Conservation (phyloP, 306 rosid genomes). For the Trifolium dubium region DNA sequence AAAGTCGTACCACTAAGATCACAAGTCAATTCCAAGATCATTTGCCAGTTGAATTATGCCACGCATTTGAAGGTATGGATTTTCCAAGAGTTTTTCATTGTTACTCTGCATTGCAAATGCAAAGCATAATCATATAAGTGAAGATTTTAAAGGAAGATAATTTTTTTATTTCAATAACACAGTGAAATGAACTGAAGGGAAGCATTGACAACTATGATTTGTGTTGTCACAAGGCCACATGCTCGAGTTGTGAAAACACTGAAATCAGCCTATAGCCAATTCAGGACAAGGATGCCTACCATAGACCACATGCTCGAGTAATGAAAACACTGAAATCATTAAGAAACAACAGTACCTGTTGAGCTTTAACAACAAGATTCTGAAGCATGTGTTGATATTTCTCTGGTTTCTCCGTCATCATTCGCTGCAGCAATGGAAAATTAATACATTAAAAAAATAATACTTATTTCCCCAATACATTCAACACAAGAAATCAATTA, state of each 20-base stretch:
- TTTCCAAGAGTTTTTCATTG: constrained; percentile 96
- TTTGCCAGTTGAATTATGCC: constrained; percentile 96
- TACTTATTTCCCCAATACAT: constrained; percentile 19
- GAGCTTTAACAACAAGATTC: constrained; percentile 92
- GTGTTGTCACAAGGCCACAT: background rate
- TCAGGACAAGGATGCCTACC: no score
- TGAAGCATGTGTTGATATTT: constrained; percentile 96
- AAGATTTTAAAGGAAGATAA: constrained; percentile 25
- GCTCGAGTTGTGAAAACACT: background rate
- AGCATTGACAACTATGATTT: background rate
- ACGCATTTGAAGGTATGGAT: constrained; percentile 99
- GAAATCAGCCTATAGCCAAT: background rate
- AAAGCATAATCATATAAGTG: constrained; percentile 41
- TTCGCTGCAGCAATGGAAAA: constrained; percentile 66
- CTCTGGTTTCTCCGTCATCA: constrained; percentile 98
- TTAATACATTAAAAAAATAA: constrained; percentile 29
- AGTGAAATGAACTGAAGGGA: background rate
- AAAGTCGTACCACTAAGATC: constrained; percentile 48
- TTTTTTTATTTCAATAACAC: constrained; percentile 23
- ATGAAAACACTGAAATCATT: background rate
- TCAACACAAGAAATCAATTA: constrained; percentile 33
- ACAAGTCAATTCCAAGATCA: constrained; percentile 84
- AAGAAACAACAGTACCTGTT: constrained; percentile 72
- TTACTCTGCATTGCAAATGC: constrained; percentile 68
- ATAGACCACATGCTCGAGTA: background rate